Evolutionary conservation across 768 basidiomycete species (phyloP).

Genomic region (Coprinellus aureogranulatus): DNA sequence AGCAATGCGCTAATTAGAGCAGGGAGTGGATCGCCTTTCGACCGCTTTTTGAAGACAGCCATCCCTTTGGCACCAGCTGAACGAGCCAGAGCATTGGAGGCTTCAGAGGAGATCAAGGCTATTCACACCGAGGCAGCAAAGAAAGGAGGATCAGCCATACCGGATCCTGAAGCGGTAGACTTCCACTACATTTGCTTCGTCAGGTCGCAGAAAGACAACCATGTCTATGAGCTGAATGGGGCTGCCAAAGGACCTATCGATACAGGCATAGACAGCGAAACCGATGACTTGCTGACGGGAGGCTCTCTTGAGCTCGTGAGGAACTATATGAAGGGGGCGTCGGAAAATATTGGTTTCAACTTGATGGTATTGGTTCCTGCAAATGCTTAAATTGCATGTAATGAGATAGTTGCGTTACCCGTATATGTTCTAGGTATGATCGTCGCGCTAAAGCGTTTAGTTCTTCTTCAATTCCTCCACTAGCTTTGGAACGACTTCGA

Average conservation of each 20-base stretch:
- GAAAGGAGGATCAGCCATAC: conserved; percentile 28
- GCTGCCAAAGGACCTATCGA: conserved; percentile 31
- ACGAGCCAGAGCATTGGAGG: conserved; percentile 30
- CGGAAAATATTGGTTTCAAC: conserved; percentile 24
- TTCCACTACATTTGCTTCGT: conserved; percentile 35
- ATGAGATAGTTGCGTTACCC: not conserved
- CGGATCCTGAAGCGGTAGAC: conserved; percentile 26
- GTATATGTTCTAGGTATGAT: not conserved
- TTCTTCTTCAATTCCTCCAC: conserved; percentile 76
- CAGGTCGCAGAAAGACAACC: conserved; percentile 24
- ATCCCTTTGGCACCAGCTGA: conserved; percentile 24
- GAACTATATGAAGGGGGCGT: conserved; percentile 20
- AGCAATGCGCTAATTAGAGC: not conserved
- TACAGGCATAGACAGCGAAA: conserved; percentile 15
- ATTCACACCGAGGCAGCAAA: conserved; percentile 28
- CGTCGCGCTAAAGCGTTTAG: not conserved
- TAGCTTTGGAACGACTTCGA: conserved; percentile 87
- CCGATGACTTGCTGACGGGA: conserved; percentile 24
- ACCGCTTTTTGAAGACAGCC: conserved; percentile 20
- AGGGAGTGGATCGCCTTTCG: conserved; percentile 24
- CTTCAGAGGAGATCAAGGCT: conserved; percentile 24
- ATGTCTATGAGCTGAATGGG: conserved; percentile 35
- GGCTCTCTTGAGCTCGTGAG: conserved; percentile 20
- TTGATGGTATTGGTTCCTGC: conserved; percentile 21
- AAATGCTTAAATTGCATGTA: not conserved